Conservation (phyloP, 306 rosid species). For the Vachellia pachyceras region DNA sequence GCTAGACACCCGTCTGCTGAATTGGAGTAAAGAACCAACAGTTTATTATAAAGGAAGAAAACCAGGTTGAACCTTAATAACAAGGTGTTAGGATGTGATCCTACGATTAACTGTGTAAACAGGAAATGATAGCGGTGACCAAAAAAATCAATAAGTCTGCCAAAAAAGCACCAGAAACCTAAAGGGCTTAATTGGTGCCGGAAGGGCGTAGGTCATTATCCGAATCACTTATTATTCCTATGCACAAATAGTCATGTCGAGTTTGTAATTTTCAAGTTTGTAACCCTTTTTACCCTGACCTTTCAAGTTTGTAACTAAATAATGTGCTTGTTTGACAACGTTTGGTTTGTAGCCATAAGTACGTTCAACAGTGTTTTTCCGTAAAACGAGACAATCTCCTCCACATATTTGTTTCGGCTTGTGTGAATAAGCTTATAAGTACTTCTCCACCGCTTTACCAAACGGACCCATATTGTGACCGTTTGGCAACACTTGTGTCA, state of each 20-base stretch:
- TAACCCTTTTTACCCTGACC: not conserved
- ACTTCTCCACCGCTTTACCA: no score
- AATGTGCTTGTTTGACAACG: no score
- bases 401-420: no score
- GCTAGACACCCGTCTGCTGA: not conserved
- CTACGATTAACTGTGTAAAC: not conserved
- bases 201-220: not conserved
- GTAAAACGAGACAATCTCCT: no score
- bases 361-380: no score
- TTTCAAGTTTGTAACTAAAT: not conserved
- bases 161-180: conserved; percentile 7
- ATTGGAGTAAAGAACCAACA: not conserved
- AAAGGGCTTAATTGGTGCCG: not conserved
- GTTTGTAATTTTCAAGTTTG: not conserved
- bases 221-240: not conserved
- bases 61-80: not conserved
- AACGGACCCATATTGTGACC: no score
- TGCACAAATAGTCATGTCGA: not conserved
- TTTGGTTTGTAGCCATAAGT: no score
- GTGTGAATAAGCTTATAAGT: no score
- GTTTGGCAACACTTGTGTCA: no score
- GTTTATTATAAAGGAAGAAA: not conserved
- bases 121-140: not conserved
- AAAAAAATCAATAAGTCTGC: not conserved
- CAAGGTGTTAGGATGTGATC: not conserved